Percentiles rank a stretch among this genome's conserved stretches.
Evolutionary conservation across 495 filamentous ascomycete genomes (phyloP).

Genomic region (Tuber aestivum): DNA sequence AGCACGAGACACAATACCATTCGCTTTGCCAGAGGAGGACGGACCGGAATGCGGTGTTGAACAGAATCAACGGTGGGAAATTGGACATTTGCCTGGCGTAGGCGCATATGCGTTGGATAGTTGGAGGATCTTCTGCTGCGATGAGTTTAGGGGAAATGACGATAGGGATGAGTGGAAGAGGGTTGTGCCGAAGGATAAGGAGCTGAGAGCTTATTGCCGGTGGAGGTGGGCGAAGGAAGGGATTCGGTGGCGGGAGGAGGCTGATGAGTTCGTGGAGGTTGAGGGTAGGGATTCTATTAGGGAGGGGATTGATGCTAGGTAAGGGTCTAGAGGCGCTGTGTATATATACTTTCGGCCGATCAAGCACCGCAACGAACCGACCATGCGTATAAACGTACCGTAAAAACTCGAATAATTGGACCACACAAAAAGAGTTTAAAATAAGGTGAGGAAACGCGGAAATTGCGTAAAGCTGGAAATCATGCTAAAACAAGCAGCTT

Average conservation of each 20-base stretch:
- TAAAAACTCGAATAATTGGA: too few relatives aligned
- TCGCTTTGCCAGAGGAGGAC: constrained; percentile 40
- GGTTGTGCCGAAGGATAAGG: constrained; percentile 80
- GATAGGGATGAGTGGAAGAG: constrained; percentile 78
- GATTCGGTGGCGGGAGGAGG: constrained; percentile 58
- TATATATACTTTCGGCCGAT: background rate
- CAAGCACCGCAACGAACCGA: background rate
- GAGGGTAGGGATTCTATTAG: background rate
- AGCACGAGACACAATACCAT: constrained; percentile 33
- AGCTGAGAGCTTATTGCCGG: constrained; percentile 73
- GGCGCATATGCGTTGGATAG: constrained; percentile 85
- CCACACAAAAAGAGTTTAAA: too few relatives aligned
- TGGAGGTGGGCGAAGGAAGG: constrained; percentile 93
- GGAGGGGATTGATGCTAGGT: background rate
- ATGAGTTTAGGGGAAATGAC: constrained; percentile 58
- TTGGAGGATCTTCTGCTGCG: constrained; percentile 91
- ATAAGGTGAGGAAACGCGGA: too few relatives aligned
- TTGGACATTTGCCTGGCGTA: constrained; percentile 75
- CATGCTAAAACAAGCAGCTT: too few relatives aligned
- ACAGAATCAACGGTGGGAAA: constrained; percentile 57
- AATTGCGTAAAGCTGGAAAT: too few relatives aligned
- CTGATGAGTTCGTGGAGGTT: background rate
- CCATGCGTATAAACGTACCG: background rate
- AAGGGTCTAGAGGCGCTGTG: background rate
- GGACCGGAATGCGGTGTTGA: constrained; percentile 16